A percentile compares a stretch with the other conserved stretches of the same genome.
Evolutionary conservation across 305 asterid genomes (phyloP).

Genomic region (Rubia tinctorum): DNA sequence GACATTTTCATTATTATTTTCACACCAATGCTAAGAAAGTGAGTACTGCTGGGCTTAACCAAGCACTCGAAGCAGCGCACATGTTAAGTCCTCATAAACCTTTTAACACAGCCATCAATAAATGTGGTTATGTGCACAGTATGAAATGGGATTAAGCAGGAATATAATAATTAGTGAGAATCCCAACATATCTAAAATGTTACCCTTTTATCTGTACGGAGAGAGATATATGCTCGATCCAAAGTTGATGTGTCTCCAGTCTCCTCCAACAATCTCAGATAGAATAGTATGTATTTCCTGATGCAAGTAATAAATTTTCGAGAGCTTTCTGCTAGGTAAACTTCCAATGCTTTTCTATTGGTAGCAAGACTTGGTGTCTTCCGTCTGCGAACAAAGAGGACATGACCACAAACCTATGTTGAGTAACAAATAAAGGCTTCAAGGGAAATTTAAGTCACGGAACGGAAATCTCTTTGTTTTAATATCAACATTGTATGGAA

Average conservation of each 20-base stretch:
- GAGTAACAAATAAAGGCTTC: constrained; percentile 18
- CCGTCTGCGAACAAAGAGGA: constrained; percentile 53
- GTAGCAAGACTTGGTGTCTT: constrained; percentile 78
- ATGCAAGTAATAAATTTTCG: constrained; percentile 97
- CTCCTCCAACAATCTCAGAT: constrained; percentile 87
- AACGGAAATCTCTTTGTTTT: neutral
- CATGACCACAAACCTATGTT: constrained; percentile 6
- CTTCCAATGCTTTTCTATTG: constrained; percentile 82
- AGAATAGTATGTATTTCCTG: constrained; percentile 83
- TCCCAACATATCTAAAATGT: constrained; percentile 17
- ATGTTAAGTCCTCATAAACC: neutral
- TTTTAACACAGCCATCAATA: neutral
- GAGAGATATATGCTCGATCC: constrained; percentile 82
- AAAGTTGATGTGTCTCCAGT: constrained; percentile 82
- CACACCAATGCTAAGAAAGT: too few relatives aligned
- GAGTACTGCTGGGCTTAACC: neutral
- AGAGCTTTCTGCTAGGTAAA: constrained; percentile 94
- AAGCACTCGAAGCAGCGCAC: neutral
- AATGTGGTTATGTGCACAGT: neutral
- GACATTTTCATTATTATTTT: too few relatives aligned
- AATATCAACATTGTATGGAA: neutral
- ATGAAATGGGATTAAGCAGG: neutral
- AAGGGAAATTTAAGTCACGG: constrained; percentile 4
- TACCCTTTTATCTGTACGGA: constrained; percentile 98
- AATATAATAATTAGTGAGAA: neutral